Base-by-base conservation (phyloP, 257 asterid species). In the Solanum sejunctum region DNA sequence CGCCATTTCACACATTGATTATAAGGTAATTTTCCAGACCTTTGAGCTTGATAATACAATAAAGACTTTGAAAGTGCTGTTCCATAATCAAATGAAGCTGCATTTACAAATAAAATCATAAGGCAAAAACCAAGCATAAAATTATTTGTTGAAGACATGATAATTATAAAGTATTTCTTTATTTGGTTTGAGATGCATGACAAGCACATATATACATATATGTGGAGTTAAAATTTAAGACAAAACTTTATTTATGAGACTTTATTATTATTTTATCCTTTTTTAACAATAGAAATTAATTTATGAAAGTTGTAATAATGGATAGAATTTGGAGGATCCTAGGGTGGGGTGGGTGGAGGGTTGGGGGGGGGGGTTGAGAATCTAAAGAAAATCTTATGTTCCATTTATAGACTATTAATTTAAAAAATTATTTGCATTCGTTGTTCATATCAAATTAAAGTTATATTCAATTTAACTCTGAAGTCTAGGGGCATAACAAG, bases 21-120 rank as follows among this genome's bases (percentile, higher is more conserved):
- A 21, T 66, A 12, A 0, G 96, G 94, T 67, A 94, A 81, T 36
- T 88, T 86, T 13, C 97, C 97, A 8, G 98, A 94, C 86, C 97
- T 90, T 83, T 94, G 98, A 71, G 94, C 97, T 89, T 94, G 96
- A 81, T n/a, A 93, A 81, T 81, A 93, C 86, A 92, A 58, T 87
- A 94, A 75, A 15, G 95, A 90, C 86, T 94, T 93, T 4, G 88
- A 81, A 51, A 93, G 83, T 20, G 97, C 97, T 36, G 18, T 81
- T 56, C 93, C 95, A 79, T 93, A 91, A 85, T 93, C 92, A 1
- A 85, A 6, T 17, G 93, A 88, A 58, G 47, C 66, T 39, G 49
- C 90, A 63, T 41, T 87, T 6, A 87, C 71, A 70, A 85, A 56
- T 66, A 88, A 87, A 85, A 49, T 66, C 80, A 83, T 4, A 84